A percentile compares a stretch with the other conserved stretches of the same genome.
These are phyloP conservation scores for Microbotryum intermedium DNA, from an alignment of 1,284 basidiomycete species.

Conservation along the genomic window DNA sequence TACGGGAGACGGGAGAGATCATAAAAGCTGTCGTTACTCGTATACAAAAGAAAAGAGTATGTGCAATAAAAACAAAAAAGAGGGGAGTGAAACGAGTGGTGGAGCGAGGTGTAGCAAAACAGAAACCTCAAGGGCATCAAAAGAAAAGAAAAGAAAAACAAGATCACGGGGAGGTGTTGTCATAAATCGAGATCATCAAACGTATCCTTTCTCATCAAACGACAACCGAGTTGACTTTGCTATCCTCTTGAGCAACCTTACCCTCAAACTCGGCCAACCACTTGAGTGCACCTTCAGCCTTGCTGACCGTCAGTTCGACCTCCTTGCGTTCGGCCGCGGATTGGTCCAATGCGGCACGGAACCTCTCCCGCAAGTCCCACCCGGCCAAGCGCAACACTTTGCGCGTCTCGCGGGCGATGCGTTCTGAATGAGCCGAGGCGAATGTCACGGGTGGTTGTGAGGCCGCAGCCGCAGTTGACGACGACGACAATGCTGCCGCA, in stretches of 20 bases:
- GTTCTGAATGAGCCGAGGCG: slow-evolving; percentile 58
- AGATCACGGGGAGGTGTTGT: too few species aligned
- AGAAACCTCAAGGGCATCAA: too few species aligned
- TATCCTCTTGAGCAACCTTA: slow-evolving; percentile 23
- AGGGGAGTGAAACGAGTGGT: too few species aligned
- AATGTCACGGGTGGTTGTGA: slow-evolving; percentile 46
- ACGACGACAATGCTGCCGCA: slow-evolving; percentile 36
- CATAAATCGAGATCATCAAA: too few species aligned
- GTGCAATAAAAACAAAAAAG: too few species aligned
- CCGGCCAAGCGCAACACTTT: slow-evolving; percentile 89
- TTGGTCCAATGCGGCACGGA: slow-evolving; percentile 70
- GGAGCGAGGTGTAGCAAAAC: too few species aligned
- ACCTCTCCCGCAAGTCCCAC: slow-evolving; percentile 82
- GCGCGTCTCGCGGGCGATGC: slow-evolving; percentile 77
- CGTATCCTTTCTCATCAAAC: background rate
- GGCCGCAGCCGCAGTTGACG: slow-evolving; percentile 34
- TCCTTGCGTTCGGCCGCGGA: slow-evolving; percentile 63
- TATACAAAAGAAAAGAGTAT: too few species aligned
- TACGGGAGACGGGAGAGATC: too few species aligned
- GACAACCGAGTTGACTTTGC: slow-evolving; percentile 5
- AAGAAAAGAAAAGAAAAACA: too few species aligned
- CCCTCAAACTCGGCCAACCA: slow-evolving; percentile 51
- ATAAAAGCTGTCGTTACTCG: too few species aligned
- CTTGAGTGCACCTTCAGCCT: slow-evolving; percentile 59
- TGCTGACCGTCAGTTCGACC: slow-evolving; percentile 64